A percentile compares a stretch with the other conserved stretches of the same genome.
Evolutionary conservation across 2,329 filamentous ascomycete species (phyloP).

Genomic region (Colletotrichum horii): DNA sequence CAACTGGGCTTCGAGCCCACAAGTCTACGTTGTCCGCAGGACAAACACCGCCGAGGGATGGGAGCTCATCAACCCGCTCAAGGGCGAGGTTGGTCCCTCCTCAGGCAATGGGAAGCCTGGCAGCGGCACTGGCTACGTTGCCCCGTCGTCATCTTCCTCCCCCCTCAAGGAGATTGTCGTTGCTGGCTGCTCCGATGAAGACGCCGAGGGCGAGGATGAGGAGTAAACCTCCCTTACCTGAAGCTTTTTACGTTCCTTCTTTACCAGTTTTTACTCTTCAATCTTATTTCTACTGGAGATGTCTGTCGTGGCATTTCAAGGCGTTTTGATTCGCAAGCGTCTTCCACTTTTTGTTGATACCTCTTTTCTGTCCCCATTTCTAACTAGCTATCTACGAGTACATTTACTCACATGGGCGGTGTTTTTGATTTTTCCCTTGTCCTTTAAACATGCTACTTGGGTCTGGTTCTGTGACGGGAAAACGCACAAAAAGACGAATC

Average conservation of each 20-base stretch:
- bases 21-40: constrained; percentile 41
- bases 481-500: not conserved
- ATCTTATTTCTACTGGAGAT: not conserved
- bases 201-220: constrained; percentile 23
- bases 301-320: not conserved
- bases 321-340: not conserved
- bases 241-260: not conserved
- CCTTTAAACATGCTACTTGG: not conserved
- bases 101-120: constrained; percentile 18
- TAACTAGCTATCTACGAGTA: not conserved
- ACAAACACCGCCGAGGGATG: constrained; percentile 29
- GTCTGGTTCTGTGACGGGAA: not conserved
- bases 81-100: constrained; percentile 15
- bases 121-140: not conserved
- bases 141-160: not conserved
- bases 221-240: not conserved
- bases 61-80: constrained; percentile 37
- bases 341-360: not conserved
- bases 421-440: not conserved
- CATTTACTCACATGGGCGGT: not conserved
- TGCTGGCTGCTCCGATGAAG: constrained; percentile 7
- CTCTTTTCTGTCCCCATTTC: not conserved
- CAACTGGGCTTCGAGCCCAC: constrained; percentile 41
- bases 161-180: constrained; percentile 5
- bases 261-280: not conserved